Percentiles rank a stretch among this genome's conserved stretches.
Evolutionary conservation across 2,329 filamentous ascomycete species (phyloP).

Genomic region (Xylariaceae sp.): DNA sequence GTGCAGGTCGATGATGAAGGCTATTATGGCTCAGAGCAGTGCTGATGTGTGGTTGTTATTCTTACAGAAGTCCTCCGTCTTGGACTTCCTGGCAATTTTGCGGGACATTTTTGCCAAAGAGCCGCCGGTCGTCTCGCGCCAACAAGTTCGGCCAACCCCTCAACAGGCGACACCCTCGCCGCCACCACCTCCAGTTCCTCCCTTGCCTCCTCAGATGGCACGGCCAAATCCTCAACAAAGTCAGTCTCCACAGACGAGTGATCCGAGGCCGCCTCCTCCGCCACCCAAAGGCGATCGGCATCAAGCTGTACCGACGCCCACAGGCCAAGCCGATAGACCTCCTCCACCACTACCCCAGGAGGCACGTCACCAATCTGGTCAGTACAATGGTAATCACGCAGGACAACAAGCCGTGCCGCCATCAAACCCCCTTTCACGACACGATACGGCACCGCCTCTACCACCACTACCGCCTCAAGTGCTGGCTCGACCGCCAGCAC

Average conservation of each 20-base stretch:
- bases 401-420: constrained; percentile 19
- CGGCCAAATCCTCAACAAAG: constrained; percentile 35
- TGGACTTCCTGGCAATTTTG: constrained; percentile 77
- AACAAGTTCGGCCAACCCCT: constrained; percentile 43
- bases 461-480: constrained; percentile 30
- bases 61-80: constrained; percentile 68
- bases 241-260: constrained; percentile 32
- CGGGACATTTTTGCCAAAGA: constrained; percentile 90
- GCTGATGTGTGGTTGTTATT: neutral
- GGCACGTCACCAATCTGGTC: constrained; percentile 25
- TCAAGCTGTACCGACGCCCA: constrained; percentile 32
- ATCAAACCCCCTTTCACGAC: constrained; percentile 31
- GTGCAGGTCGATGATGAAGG: constrained; percentile 34
- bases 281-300: constrained; percentile 48
- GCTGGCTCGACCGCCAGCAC: constrained; percentile 20
- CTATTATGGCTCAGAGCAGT: neutral
- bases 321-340: constrained; percentile 27
- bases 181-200: constrained; percentile 63
- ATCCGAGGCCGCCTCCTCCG: constrained; percentile 42
- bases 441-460: constrained; percentile 32
- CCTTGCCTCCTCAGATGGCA: constrained; percentile 60
- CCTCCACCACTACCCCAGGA: constrained; percentile 35
- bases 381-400: constrained; percentile 21
- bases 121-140: constrained; percentile 78
- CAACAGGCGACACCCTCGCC: constrained; percentile 35